Evolutionary conservation across 2,329 filamentous ascomycete genomes (phyloP), one percentile per base, ranked within the genome.

Genomic region (Pestalotiopsis sp.): DNA sequence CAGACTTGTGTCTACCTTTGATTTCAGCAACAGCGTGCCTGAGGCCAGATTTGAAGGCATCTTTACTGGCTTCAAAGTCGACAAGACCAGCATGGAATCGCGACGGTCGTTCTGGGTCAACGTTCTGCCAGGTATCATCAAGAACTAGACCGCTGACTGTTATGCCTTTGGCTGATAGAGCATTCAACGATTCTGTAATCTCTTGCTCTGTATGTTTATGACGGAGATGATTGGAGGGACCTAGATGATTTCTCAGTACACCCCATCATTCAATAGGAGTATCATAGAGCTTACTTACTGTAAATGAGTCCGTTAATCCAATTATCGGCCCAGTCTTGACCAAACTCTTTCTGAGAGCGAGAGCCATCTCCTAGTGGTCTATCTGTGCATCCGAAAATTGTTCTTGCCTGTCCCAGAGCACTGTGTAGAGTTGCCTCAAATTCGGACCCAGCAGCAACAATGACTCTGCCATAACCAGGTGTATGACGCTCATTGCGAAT

Each of bases 401-500:
- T 14, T 58, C 56, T 58, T 58, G 56, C 56, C 14, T 58, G 56
- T 23, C n/a, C 25, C 56, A 58, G 13, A 27, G n/a, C 56, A 25
- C 13, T 11, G 56, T 12, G 20, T 11, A 58, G 56, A 25, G 56
- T 58, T 31, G 20, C 56, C 56, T 58, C 56, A 2, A 58, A 27
- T 13, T 58, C 25, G 20, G 25, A 3, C 6, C 56, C 56, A 31
- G 25, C 56, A 58, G 56, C 56, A 6, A 58, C 20, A 31, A 58
- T 27, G 56, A 58, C 56, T 25, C 56, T 58, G 2, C 56, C 56
- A 58, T 25, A 31, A 27, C 56, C 56, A 23, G 56, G 56, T 31
- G 56, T 7, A 25, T 58, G 20, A 58, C 56, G 56, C 13, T 58
- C 56, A 58, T 58, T 58, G 56, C 56, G 56, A 58, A 58, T 58